Percentiles rank a stretch among this genome's conserved stretches.
Conservation (phyloP, 495 filamentous ascomycete species). For the Aspergillus diversus region DNA sequence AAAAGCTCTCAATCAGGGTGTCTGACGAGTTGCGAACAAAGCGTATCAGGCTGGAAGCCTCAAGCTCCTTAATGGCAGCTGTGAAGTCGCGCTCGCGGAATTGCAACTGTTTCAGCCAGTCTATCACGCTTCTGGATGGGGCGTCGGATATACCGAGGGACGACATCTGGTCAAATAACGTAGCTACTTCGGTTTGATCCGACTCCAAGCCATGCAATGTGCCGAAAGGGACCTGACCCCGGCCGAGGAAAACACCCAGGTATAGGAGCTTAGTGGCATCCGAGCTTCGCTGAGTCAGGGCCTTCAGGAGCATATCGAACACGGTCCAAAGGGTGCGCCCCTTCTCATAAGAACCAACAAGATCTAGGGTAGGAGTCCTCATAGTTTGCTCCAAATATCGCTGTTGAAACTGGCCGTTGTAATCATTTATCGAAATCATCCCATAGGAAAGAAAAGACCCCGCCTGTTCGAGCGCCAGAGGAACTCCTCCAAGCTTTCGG, state of each 20-base stretch:
- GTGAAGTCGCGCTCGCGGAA: neutral
- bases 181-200: neutral
- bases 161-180: too few relatives aligned
- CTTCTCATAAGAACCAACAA: constrained; percentile 10
- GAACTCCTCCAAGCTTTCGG: constrained; percentile 13
- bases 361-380: constrained; percentile 1
- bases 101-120: constrained; percentile 2
- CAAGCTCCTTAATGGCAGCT: neutral
- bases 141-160: neutral
- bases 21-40: neutral
- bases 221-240: neutral
- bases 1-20: constrained; percentile 1
- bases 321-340: constrained; percentile 10
- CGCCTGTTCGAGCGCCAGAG: constrained; percentile 9
- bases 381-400: constrained; percentile 7
- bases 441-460: constrained; percentile 10
- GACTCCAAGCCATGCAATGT: neutral
- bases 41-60: neutral
- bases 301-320: constrained; percentile 9
- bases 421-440: neutral
- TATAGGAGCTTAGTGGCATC: neutral
- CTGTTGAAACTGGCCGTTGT: constrained; percentile 1
- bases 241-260: constrained; percentile 4
- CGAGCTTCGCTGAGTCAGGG: neutral
- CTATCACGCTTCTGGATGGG: neutral